A percentile compares a stretch with the other conserved stretches of the same genome.
phyloP scores from a whole-genome alignment of 2,329 filamentous ascomycete species.

The Tolypocladium cylindrosporum region DNA sequence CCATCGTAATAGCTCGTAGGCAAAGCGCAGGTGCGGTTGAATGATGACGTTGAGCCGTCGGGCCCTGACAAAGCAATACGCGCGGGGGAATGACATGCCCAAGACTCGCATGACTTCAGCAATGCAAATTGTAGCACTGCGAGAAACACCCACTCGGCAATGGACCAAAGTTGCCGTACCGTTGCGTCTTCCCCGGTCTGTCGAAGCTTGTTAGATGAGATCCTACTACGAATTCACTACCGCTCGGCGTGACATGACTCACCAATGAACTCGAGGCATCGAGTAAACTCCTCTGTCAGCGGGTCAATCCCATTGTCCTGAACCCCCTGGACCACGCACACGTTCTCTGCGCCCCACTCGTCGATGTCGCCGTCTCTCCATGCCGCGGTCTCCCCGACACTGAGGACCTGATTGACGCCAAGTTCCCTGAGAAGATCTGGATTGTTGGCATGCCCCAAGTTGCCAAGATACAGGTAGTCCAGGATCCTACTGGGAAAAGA shows the following conservation, averaged over 20 bases:
- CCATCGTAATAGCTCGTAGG: constrained; percentile 93
- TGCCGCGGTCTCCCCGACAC: constrained; percentile 78
- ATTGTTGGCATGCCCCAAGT: constrained; percentile 89
- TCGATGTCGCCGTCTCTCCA: constrained; percentile 67
- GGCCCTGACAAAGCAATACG: constrained; percentile 93
- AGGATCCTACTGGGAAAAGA: constrained; percentile 82
- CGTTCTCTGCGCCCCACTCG: constrained; percentile 66
- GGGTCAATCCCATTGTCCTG: constrained; percentile 97
- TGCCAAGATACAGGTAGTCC: constrained; percentile 93
- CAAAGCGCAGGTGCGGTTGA: constrained; percentile 89
- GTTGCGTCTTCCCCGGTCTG: constrained; percentile 68
- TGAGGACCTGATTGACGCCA: constrained; percentile 80
- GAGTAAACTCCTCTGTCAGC: constrained; percentile 72
- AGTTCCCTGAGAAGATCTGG: constrained; percentile 69
- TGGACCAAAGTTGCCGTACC: constrained; percentile 86
- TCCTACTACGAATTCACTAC: neutral
- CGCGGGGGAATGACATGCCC: constrained; percentile 74
- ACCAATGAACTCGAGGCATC: constrained; percentile 90
- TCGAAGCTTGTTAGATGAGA: constrained; percentile 4
- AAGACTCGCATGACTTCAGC: constrained; percentile 91
- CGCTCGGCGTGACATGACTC: constrained; percentile 7
- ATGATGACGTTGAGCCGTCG: constrained; percentile 94
- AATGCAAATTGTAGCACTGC: constrained; percentile 95
- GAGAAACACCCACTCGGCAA: constrained; percentile 89
- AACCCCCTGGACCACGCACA: constrained; percentile 73